Evolutionary conservation across 805 yeast genomes (phyloP), one percentile per base, ranked within the genome.

Genomic region (Tetrapisispora taiwanensis): DNA sequence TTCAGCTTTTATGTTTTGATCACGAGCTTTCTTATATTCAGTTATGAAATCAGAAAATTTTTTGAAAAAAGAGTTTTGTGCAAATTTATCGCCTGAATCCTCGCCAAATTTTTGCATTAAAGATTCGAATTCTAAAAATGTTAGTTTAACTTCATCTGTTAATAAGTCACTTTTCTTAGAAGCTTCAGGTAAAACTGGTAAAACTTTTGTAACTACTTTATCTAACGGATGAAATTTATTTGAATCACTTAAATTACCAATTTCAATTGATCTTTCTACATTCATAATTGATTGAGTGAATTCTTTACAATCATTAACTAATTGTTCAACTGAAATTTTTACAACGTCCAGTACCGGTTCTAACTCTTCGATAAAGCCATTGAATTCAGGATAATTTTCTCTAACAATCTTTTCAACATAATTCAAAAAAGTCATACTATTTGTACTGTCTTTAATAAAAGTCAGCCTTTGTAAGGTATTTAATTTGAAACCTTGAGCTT

Each of bases 71-170:
- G 79, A 66, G 47, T 76, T 75, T 43, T 81, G 74, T 15, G 89
- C 75, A 51, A 71, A 69, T 32, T 74, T 68, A 60, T 90, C 97
- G 8, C 61, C 65, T 1, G 84, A 72, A 59, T 86, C 94, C 63
- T 92, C 98, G n/a, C 97, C 97, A 59, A 85, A 92, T 53, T 75
- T 79, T 49, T 73, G 73, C 94, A 92, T 82, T 49, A 88, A 68
- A 30, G 73, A 70, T 43, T 77, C 76, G 57, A 84, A 84, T 47
- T 82, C 86, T 36, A 74, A 68, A 44, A 80, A 64, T 0, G 90
- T 78, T 20, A 77, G 65, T 44, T 71, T 73, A 26, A 81, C 69
- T 51, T 84, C 89, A 43, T 78, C 77, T 38, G 74, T 73, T 36
- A 92, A 64, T 33, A 81, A 66, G 17, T 76, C 76, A 41, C 79